These are phyloP conservation scores for Lotmaria passim DNA, from an alignment of 208 protist genomes.

Conservation along the genomic window DNA sequence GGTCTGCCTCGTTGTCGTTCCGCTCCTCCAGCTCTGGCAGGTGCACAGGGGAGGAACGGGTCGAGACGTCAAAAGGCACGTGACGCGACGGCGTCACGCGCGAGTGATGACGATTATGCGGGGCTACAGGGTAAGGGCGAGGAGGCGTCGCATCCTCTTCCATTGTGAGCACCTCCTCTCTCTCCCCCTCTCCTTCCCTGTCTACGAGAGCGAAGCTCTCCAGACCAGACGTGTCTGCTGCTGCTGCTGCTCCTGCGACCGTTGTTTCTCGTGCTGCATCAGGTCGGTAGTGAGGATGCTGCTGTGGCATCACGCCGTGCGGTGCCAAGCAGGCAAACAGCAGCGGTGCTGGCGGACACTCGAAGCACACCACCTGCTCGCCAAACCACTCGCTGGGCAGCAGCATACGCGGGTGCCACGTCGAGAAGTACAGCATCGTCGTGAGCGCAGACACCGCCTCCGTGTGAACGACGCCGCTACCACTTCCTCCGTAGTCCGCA, in stretches of 20 bases:
- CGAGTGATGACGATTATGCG: too few species aligned
- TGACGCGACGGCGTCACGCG: too few species aligned
- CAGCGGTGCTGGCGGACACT: conserved; percentile 46
- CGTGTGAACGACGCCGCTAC: conserved; percentile 10
- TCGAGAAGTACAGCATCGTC: conserved; percentile 63
- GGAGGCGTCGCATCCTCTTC: too few species aligned
- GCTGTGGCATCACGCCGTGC: conserved; percentile 15
- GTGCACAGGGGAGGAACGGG: conserved; percentile 3
- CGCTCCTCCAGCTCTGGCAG: neutral
- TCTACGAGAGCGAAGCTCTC: neutral
- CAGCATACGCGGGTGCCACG: conserved; percentile 31
- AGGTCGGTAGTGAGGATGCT: conserved; percentile 23
- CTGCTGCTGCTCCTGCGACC: neutral
- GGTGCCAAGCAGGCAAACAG: conserved; percentile 32
- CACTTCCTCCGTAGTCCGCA: too few species aligned
- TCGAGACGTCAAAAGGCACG: neutral
- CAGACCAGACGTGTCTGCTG: neutral
- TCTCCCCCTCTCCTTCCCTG: too few species aligned
- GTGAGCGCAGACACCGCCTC: conserved; percentile 42
- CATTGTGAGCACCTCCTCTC: too few species aligned
- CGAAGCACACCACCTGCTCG: conserved; percentile 76
- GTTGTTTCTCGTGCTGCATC: too few species aligned
- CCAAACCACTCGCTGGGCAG: conserved; percentile 84
- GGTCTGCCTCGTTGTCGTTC: conserved; percentile 2
- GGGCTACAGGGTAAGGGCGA: too few species aligned